Evolutionary conservation across 495 filamentous ascomycete species (phyloP).

Genomic region (Thermothielavioides terrestris): DNA sequence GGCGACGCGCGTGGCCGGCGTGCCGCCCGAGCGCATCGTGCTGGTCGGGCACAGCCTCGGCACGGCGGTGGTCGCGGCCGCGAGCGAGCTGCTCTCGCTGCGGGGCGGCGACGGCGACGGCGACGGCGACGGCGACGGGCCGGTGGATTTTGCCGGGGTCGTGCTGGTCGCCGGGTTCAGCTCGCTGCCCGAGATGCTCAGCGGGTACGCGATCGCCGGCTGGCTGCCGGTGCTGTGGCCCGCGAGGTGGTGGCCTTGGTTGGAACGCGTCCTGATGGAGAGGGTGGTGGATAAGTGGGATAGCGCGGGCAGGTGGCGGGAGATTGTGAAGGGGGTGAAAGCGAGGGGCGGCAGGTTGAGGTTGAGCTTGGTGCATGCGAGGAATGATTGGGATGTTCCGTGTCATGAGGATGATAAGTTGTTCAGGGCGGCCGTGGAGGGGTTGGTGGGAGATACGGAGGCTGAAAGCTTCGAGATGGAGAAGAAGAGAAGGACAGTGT

Average conservation of each 20-base stretch:
- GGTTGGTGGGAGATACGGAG: conserved; percentile 34
- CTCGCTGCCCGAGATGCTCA: conserved; percentile 59
- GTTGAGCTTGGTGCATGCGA: conserved; percentile 67
- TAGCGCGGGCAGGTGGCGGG: conserved; percentile 37
- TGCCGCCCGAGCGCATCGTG: conserved; percentile 64
- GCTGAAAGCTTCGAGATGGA: conserved; percentile 27
- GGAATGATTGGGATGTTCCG: conserved; percentile 69
- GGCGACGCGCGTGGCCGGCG: conserved; percentile 53
- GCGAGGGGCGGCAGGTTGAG: conserved; percentile 40
- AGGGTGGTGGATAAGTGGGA: conserved; percentile 47
- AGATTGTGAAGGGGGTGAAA: conserved; percentile 37
- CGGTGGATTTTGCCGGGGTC: conserved; percentile 59
- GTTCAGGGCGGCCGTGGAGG: conserved; percentile 46
- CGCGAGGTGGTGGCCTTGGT: conserved; percentile 40
- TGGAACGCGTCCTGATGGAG: conserved; percentile 30
- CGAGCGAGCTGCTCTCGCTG: conserved; percentile 55
- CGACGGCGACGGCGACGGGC: too few species aligned
- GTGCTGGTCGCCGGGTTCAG: conserved; percentile 76
- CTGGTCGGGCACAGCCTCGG: conserved; percentile 86
- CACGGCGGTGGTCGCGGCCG: conserved; percentile 68
- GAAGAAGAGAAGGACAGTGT: conserved; percentile 33
- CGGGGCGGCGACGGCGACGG: too few species aligned
- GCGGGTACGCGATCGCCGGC: conserved; percentile 57
- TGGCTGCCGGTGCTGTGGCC: conserved; percentile 71
- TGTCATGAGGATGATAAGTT: conserved; percentile 51